Evolutionary conservation across 208 protist genomes (phyloP).

Genomic region (Leishmania guyanensis): DNA sequence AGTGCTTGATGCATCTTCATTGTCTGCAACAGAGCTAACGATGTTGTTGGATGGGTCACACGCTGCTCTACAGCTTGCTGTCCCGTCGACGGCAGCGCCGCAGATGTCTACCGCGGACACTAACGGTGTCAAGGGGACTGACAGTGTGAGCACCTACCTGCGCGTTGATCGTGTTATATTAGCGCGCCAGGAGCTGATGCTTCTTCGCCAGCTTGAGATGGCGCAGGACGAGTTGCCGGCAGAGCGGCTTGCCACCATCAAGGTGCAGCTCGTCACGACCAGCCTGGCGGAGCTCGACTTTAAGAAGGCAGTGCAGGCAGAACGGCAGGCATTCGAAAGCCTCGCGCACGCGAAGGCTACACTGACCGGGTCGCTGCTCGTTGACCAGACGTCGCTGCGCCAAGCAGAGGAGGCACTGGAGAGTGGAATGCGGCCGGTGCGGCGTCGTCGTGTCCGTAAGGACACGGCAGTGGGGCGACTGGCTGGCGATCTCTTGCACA

Average conservation of each 20-base stretch:
- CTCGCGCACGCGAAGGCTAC: conserved; percentile 77
- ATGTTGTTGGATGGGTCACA: conserved; percentile 53
- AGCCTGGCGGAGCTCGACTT: conserved; percentile 42
- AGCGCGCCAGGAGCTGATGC: conserved; percentile 40
- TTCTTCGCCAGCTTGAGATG: conserved; percentile 75
- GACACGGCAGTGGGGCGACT: conserved; percentile 9
- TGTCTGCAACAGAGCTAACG: conserved; percentile 53
- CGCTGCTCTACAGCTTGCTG: conserved; percentile 11
- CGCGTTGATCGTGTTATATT: conserved; percentile 50
- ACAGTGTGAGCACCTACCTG: neutral
- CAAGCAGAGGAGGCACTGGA: conserved; percentile 61
- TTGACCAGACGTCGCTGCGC: conserved; percentile 47
- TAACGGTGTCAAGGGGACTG: neutral
- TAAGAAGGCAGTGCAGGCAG: conserved; percentile 39
- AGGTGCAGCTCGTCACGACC: conserved; percentile 70
- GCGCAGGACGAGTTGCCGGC: conserved; percentile 57
- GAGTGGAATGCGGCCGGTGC: conserved; percentile 32
- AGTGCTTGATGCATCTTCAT: conserved; percentile 41
- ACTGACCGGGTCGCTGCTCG: conserved; percentile 69
- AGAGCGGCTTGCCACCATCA: conserved; percentile 29
- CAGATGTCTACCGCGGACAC: neutral
- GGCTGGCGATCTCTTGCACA: neutral
- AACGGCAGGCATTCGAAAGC: conserved; percentile 69
- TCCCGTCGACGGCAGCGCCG: neutral
- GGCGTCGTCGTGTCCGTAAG: conserved; percentile 1